phyloP scores from a whole-genome alignment of 306 rosid genomes.

The Vigna unguiculata region DNA sequence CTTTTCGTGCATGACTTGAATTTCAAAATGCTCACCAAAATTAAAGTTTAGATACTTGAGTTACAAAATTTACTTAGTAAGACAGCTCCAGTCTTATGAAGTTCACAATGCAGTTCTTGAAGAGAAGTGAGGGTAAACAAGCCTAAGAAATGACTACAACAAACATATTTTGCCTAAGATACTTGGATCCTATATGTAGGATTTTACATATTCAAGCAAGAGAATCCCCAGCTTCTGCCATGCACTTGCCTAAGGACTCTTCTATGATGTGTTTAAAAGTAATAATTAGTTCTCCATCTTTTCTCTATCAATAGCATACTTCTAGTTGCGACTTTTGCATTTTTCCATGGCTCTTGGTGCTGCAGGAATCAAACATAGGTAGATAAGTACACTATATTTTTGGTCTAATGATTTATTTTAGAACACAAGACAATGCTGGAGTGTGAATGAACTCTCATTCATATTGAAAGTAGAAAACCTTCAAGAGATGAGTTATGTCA shows the following conservation, averaged over 20 bases:
- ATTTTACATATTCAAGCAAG: conserved; percentile 45
- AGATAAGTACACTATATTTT: not conserved
- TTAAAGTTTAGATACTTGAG: not conserved
- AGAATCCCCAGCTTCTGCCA: conserved; percentile 20
- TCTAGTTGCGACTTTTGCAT: conserved; percentile 67
- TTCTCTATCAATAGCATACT: conserved; percentile 24
- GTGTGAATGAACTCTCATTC: not conserved
- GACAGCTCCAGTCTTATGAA: conserved; percentile 42
- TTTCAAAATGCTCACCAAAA: conserved; percentile 21
- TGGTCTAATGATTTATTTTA: not conserved
- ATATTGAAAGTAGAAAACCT: not conserved
- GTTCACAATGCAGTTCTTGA: conserved; percentile 47
- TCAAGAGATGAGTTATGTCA: not conserved
- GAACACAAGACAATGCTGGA: not conserved
- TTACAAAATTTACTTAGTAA: conserved; percentile 57
- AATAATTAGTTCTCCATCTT: conserved; percentile 37
- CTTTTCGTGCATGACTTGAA: not conserved
- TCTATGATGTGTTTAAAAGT: conserved; percentile 11
- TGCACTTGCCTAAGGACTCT: conserved; percentile 20
- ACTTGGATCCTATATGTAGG: conserved; percentile 43
- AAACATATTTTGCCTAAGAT: conserved; percentile 48
- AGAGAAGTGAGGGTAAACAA: conserved; percentile 33
- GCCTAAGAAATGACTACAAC: conserved; percentile 47
- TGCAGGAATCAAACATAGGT: conserved; percentile 48
- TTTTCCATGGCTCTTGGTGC: conserved; percentile 95